Conservation (phyloP, 2,329 filamentous ascomycete species). For the Colletotrichum endophyticum region DNA sequence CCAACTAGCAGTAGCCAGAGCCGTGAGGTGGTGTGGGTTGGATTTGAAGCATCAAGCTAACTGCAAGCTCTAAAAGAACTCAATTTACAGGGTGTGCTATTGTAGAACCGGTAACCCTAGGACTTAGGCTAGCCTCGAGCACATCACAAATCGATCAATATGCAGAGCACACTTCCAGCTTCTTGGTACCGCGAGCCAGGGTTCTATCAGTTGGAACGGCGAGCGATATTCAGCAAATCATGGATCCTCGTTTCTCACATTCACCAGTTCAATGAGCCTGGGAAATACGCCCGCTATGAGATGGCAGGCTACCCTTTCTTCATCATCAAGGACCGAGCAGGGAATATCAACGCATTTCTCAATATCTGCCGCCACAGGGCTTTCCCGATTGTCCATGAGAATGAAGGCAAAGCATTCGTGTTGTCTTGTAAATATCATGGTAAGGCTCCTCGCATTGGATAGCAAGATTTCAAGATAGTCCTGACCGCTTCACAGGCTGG, state of each 20-base stretch:
- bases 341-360: conserved; percentile 16
- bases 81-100: neutral
- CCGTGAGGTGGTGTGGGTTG: neutral
- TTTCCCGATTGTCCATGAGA: conserved; percentile 17
- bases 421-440: neutral
- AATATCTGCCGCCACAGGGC: conserved; percentile 23
- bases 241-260: conserved; percentile 31
- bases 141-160: neutral
- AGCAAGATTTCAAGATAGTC: neutral
- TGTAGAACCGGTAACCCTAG: neutral
- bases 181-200: conserved; percentile 27
- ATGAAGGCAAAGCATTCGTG: neutral
- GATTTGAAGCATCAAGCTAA: neutral
- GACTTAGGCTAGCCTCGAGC: neutral
- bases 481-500: conserved; percentile 35
- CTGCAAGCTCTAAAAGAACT: neutral
- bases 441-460: neutral
- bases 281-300: conserved; percentile 11
- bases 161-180: conserved; percentile 23
- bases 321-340: conserved; percentile 22
- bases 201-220: conserved; percentile 43
- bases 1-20: neutral
- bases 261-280: conserved; percentile 16
- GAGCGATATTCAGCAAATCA: conserved; percentile 41
- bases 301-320: conserved; percentile 23